These are phyloP conservation scores for Cladosporium sp. DNA, from an alignment of 2,329 filamentous ascomycete genomes.

Conservation along the genomic window DNA sequence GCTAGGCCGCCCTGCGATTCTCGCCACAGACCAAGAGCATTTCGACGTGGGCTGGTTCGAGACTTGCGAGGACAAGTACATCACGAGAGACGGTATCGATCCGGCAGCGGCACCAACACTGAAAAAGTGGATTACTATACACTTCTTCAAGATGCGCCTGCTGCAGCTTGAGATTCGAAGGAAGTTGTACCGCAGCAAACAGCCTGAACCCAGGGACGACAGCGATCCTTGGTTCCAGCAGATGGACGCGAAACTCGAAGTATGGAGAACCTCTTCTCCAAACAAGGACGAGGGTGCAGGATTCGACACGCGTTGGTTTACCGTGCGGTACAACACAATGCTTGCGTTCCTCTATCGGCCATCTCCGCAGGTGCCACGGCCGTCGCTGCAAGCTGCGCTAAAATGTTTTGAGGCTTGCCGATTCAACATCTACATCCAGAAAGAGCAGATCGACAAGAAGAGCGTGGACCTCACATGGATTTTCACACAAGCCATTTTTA, in stretches of 20 bases:
- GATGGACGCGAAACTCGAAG: slow-evolving; percentile 75
- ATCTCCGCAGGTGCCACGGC: slow-evolving; percentile 86
- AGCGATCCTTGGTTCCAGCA: slow-evolving; percentile 81
- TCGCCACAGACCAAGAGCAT: slow-evolving; percentile 77
- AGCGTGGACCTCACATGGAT: slow-evolving; percentile 91
- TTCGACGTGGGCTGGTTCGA: slow-evolving; percentile 86
- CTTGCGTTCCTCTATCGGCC: slow-evolving; percentile 84
- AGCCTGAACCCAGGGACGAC: slow-evolving; percentile 72
- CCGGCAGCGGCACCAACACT: slow-evolving; percentile 65
- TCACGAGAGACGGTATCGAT: slow-evolving; percentile 73
- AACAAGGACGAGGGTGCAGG: slow-evolving; percentile 66
- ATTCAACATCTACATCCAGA: slow-evolving; percentile 78
- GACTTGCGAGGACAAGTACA: slow-evolving; percentile 77
- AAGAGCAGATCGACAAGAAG: slow-evolving; percentile 73
- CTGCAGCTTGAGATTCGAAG: slow-evolving; percentile 85
- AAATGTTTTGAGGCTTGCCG: slow-evolving; percentile 81
- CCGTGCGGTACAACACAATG: slow-evolving; percentile 79
- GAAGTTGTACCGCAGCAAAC: slow-evolving; percentile 81
- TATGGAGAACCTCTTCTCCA: slow-evolving; percentile 78
- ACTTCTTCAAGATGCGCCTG: slow-evolving; percentile 89
- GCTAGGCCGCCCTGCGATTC: slow-evolving; percentile 82
- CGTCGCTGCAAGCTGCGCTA: slow-evolving; percentile 73
- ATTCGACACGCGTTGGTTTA: slow-evolving; percentile 69
- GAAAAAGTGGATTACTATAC: slow-evolving; percentile 85
- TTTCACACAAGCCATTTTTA: slow-evolving; percentile 85